phyloP scores from a whole-genome alignment of 1,139 yeast species.

The Suhomyces wounanorum region DNA sequence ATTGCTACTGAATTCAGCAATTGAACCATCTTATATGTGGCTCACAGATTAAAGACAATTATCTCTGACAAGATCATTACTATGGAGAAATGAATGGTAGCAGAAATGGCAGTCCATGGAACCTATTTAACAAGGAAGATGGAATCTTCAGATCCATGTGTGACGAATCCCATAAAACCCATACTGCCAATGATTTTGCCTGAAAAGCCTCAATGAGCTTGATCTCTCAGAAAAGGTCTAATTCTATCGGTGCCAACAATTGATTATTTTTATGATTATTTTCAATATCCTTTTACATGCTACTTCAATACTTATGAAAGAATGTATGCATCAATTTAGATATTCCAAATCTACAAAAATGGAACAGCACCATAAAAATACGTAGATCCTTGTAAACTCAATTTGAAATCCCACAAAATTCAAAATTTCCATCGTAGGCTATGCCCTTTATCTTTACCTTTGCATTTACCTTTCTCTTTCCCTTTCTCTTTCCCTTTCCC shows the following conservation, averaged over 20 bases:
- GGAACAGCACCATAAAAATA: too few relatives aligned
- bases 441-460: too few relatives aligned
- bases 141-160: conserved; percentile 44
- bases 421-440: too few relatives aligned
- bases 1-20: conserved; percentile 57
- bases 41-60: conserved; percentile 71
- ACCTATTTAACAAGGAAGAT: conserved; percentile 38
- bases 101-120: conserved; percentile 56
- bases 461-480: too few relatives aligned
- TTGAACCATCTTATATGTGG: conserved; percentile 74
- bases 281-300: neutral
- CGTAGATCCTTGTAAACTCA: too few relatives aligned
- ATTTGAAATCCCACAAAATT: too few relatives aligned
- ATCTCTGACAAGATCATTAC: conserved; percentile 65
- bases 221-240: neutral
- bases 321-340: neutral
- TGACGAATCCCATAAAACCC: conserved; percentile 35
- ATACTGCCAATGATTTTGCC: conserved; percentile 8
- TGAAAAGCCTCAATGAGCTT: neutral
- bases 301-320: neutral
- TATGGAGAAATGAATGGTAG: conserved; percentile 59
- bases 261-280: too few relatives aligned
- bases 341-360: too few relatives aligned
- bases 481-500: too few relatives aligned
- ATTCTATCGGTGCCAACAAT: neutral